Evolutionary conservation across 805 yeast species (phyloP).

Genomic region (Blastobotrys terrestris): DNA sequence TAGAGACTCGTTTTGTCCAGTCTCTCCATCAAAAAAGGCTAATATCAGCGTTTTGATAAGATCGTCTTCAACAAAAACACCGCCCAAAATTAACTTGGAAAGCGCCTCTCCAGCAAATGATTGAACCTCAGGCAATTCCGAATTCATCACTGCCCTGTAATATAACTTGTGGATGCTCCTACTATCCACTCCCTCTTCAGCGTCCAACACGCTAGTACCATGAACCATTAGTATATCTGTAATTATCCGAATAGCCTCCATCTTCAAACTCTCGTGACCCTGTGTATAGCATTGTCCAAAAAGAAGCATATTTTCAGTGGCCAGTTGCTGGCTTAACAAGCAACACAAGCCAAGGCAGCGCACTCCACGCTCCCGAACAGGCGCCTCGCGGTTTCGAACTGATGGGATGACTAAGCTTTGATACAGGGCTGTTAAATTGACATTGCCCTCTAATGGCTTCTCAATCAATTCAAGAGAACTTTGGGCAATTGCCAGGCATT

Average conservation of each 20-base stretch:
- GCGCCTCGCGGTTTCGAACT: constrained; percentile 50
- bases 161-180: constrained; percentile 61
- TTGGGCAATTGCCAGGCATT: constrained; percentile 63
- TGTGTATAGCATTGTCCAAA: constrained; percentile 65
- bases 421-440: constrained; percentile 60
- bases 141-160: constrained; percentile 50
- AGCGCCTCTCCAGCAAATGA: constrained; percentile 81
- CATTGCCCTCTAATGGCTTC: constrained; percentile 58
- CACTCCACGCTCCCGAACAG: constrained; percentile 59
- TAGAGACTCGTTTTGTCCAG: constrained; percentile 55
- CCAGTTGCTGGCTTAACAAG: constrained; percentile 56
- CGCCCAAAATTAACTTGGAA: constrained; percentile 75
- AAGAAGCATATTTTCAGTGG: constrained; percentile 55
- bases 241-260: constrained; percentile 60
- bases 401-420: constrained; percentile 79
- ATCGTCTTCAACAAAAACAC: constrained; percentile 63
- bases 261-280: constrained; percentile 57
- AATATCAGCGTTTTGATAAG: constrained; percentile 54
- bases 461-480: constrained; percentile 62
- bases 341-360: constrained; percentile 76
- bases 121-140: constrained; percentile 57
- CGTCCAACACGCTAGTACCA: constrained; percentile 62
- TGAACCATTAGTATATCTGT: constrained; percentile 74
- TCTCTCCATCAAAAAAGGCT: constrained; percentile 68
- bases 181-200: constrained; percentile 51